Conservation (phyloP, 139 green algal genomes). For the Micractinium conductrix region DNA sequence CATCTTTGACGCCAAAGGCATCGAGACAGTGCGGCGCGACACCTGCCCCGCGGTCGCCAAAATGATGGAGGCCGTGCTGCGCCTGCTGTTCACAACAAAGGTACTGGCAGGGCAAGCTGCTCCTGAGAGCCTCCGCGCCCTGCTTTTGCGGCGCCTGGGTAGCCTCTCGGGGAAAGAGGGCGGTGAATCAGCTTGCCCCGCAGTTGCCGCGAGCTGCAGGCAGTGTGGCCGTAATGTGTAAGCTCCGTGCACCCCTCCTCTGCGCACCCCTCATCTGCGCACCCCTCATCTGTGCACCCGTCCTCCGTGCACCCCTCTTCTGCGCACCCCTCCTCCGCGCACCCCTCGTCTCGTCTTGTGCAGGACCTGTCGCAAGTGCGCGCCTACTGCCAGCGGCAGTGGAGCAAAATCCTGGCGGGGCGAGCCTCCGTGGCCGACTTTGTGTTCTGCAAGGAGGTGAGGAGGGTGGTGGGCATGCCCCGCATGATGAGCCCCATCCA, state of each 20-base stretch:
- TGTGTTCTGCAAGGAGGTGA: slow-evolving; percentile 91
- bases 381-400: slow-evolving; percentile 85
- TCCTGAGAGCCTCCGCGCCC: too few species aligned
- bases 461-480: background rate
- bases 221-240: background rate
- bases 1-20: slow-evolving; percentile 78
- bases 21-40: slow-evolving; percentile 96
- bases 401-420: slow-evolving; percentile 85
- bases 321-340: too few species aligned
- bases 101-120: slow-evolving; percentile 75
- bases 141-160: too few species aligned
- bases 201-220: background rate
- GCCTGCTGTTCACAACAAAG: too few species aligned
- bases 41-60: slow-evolving; percentile 91
- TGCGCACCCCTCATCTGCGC: too few species aligned
- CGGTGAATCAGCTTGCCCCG: background rate
- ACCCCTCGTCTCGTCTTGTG: too few species aligned
- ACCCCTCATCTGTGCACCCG: too few species aligned
- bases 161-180: too few species aligned
- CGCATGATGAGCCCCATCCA: too few species aligned
- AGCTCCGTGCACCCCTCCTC: background rate
- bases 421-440: slow-evolving; percentile 91
- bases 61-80: too few species aligned
- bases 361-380: too few species aligned
- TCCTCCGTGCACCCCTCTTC: too few species aligned